phyloP scores from a whole-genome alignment of 1,284 basidiomycete species.

The Lentinula novae-zelandiae region DNA sequence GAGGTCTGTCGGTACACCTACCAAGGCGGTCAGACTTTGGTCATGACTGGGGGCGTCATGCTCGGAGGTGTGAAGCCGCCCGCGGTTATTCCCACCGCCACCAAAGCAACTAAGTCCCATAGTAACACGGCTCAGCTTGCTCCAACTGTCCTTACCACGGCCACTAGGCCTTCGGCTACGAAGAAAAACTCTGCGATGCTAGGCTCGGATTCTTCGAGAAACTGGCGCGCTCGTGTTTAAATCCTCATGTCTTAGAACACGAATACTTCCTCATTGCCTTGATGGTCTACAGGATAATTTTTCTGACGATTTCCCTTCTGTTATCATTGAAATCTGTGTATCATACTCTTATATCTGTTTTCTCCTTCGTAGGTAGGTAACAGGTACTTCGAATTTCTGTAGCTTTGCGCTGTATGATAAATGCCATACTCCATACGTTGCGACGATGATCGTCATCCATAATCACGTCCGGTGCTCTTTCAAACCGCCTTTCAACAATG shows the following conservation, averaged over 20 bases:
- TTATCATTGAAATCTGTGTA: background rate
- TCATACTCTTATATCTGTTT: background rate
- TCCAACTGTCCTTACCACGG: background rate
- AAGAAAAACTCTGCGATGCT: background rate
- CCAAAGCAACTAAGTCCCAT: background rate
- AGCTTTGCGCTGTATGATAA: background rate
- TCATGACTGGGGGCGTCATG: slow-evolving; percentile 15
- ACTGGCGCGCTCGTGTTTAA: slow-evolving; percentile 2
- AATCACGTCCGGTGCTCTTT: no score
- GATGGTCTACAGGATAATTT: background rate
- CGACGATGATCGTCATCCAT: no score
- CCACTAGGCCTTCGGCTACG: no score
- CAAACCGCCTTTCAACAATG: no score
- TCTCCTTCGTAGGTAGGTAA: background rate
- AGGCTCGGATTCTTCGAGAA: background rate
- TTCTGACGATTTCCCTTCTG: background rate
- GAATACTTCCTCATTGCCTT: background rate
- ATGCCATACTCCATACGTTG: background rate
- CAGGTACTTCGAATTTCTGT: background rate
- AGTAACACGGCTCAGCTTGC: background rate
- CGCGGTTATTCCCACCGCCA: background rate
- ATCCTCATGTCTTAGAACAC: background rate
- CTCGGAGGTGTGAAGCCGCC: background rate
- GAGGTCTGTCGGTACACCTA: slow-evolving; percentile 9
- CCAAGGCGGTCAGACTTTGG: slow-evolving; percentile 10